phyloP scores from a whole-genome alignment of 371 early-diverging fungal genomes.

The Umbelopsis sp. region DNA sequence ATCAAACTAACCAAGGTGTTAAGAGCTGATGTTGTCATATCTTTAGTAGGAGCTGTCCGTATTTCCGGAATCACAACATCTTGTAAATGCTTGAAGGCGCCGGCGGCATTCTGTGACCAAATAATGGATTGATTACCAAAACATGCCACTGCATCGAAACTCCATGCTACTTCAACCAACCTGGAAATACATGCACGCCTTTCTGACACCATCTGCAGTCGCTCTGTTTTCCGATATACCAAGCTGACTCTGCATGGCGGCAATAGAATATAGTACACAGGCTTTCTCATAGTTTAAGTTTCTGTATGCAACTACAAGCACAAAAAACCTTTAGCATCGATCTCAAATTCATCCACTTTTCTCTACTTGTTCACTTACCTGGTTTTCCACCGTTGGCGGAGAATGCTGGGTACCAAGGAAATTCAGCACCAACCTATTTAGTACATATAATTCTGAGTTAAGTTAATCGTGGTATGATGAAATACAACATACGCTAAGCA shows the following conservation, averaged over 20 bases:
- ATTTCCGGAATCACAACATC: slow-evolving; percentile 59
- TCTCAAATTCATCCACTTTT: neutral
- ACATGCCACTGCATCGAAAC: too few relatives aligned
- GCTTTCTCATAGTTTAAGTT: slow-evolving; percentile 87
- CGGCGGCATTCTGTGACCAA: slow-evolving; percentile 71
- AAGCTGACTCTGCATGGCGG: slow-evolving; percentile 80
- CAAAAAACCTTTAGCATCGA: neutral
- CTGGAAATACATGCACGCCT: slow-evolving; percentile 82
- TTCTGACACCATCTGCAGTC: slow-evolving; percentile 76
- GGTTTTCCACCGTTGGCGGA: slow-evolving; percentile 36
- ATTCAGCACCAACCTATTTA: slow-evolving; percentile 64
- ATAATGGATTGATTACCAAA: too few relatives aligned
- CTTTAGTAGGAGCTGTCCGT: slow-evolving; percentile 56
- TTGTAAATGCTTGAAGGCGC: slow-evolving; percentile 72
- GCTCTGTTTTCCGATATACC: slow-evolving; percentile 68
- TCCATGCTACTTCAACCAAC: slow-evolving; percentile 30
- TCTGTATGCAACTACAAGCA: slow-evolving; percentile 22
- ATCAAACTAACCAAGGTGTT: slow-evolving; percentile 71
- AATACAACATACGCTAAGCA: neutral
- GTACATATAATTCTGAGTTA: neutral
- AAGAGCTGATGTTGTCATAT: slow-evolving; percentile 64
- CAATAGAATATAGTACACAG: slow-evolving; percentile 82
- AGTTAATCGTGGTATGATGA: neutral
- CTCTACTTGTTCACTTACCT: slow-evolving; percentile 26
- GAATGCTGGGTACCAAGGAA: slow-evolving; percentile 68